phyloP scores from a whole-genome alignment of 2,329 filamentous ascomycete species.

The Didymella exigua region DNA sequence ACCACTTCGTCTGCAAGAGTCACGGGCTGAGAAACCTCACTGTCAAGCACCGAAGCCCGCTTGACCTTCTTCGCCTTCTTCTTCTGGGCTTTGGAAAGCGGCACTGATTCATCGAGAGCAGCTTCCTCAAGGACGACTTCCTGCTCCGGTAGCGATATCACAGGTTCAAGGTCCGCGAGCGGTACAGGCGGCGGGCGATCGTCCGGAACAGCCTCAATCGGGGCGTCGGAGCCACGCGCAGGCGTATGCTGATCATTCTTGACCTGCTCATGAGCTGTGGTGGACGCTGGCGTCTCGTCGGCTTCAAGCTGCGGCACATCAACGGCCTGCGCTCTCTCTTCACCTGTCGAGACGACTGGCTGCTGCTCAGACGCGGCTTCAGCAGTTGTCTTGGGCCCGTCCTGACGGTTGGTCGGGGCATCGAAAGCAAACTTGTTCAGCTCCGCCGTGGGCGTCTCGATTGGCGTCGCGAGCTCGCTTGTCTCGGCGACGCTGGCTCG shows the following conservation, averaged over 20 bases:
- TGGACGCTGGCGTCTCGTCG: not conserved
- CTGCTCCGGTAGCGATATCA: not conserved
- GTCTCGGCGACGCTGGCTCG: constrained; percentile 7
- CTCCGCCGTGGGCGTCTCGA: not conserved
- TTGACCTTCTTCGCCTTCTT: constrained; percentile 40
- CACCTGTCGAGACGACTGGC: not conserved
- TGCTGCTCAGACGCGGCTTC: not conserved
- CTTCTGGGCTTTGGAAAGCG: constrained; percentile 34
- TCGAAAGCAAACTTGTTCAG: not conserved
- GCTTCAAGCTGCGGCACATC: not conserved
- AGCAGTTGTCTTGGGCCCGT: not conserved
- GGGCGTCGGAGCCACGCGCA: not conserved
- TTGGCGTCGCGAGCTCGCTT: constrained; percentile 11
- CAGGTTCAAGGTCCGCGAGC: not conserved
- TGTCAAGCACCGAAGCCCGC: constrained; percentile 24
- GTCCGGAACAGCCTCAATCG: constrained; percentile 6
- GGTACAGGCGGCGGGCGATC: constrained; percentile 13
- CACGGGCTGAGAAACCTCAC: constrained; percentile 17
- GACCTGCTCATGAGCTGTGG: not conserved
- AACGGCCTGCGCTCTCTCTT: not conserved
- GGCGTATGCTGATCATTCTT: too few relatives aligned
- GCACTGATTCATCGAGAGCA: constrained; percentile 7
- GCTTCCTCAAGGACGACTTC: not conserved
- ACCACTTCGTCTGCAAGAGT: constrained; percentile 14
- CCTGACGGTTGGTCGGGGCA: not conserved